Base-by-base conservation (phyloP, 129 eudicot species). In the sunflower (Helianthus annuus) region DNA sequence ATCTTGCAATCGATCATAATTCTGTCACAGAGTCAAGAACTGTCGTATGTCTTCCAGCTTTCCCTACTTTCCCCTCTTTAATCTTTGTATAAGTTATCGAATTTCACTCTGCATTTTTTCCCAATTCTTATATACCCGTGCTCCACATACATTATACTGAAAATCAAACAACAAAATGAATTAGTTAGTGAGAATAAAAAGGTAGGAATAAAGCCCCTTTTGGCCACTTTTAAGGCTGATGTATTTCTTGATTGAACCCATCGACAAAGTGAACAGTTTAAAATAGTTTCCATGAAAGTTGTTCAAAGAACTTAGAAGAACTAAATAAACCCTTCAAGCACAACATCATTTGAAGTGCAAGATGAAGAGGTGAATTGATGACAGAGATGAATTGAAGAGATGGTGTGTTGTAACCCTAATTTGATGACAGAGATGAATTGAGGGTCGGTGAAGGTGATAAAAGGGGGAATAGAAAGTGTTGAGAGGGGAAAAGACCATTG, bases 51-150 rank as follows among this genome's bases (percentile, higher is more conserved):
- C 96, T 83, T 19, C 97, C 40, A 58, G 11, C 44, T 60, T 39
- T 63, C 48, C 96, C 94, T 73, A 88, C 89, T 78, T 90, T 94
- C 16, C 99, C 97, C 70, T 86, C 97, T 70, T 90, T 95, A 38
- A 96, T 95, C 86, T 95, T 95, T 95, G 94, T 90, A 95, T 80
- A 95, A 71, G 71, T 95, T 95, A 80, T 95, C 99, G 70, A 90
- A 95, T 61, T 95, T 95, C 84, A 88, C 99, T 70, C 96, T 86
- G 88, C 99, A 95, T 78, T 95, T 90, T 68, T 88, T 95, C 68
- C 99, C 96, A 77, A 83, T 88, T 77, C 99, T 88, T 83, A 85
- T 96, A 64, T 88, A 90, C 22, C 99, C 99, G 75, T 90, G 88
- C 57, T 95, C 99, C 70, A 75, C 85, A 51, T 66, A 83, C 99